Conservation (phyloP, 2,329 filamentous ascomycete genomes). For the Arthrobotrys iridis region DNA sequence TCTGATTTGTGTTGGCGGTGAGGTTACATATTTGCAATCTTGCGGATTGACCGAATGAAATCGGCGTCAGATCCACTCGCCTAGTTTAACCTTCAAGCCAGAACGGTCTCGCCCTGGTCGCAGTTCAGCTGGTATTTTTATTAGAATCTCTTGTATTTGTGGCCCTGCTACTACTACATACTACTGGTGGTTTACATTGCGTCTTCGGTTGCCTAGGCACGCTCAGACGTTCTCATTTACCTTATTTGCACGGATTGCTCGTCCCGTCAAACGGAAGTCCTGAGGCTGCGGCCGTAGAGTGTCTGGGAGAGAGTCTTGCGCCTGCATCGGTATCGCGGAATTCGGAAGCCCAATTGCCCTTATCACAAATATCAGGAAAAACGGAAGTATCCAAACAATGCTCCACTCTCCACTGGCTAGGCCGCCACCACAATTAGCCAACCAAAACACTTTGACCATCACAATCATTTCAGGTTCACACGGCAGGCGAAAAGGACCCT, state of each 20-base stretch:
- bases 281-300: not conserved
- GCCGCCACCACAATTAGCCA: not conserved
- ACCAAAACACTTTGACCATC: constrained; percentile 12
- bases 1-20: constrained; percentile 12
- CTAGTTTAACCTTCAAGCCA: not conserved
- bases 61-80: constrained; percentile 3
- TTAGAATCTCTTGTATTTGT: not conserved
- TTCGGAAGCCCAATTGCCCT: not conserved
- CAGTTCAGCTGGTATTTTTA: no score
- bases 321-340: not conserved
- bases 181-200: not conserved
- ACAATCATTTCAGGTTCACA: not conserved
- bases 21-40: not conserved
- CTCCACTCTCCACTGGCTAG: not conserved
- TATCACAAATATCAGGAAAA: not conserved
- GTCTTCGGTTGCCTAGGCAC: not conserved
- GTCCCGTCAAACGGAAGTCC: not conserved
- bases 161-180: not conserved
- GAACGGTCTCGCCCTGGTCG: no score
- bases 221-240: not conserved
- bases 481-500: not conserved
- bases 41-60: no score
- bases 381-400: not conserved
- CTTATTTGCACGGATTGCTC: not conserved
- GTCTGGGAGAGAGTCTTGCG: not conserved